phyloP scores from a whole-genome alignment of 1,139 yeast genomes.

The Sugiyamaella pinicola region DNA sequence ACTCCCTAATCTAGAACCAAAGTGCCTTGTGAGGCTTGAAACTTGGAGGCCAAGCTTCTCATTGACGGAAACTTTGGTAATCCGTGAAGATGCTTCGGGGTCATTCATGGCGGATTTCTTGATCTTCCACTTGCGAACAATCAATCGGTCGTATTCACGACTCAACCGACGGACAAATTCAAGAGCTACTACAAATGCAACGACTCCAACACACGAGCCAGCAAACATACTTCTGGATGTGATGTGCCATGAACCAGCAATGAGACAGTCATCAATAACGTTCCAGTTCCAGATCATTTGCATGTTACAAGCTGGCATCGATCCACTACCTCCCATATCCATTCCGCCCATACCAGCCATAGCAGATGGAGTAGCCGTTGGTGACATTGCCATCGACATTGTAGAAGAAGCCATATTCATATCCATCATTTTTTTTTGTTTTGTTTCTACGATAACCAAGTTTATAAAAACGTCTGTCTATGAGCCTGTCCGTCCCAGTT shows the following conservation, averaged over 20 bases:
- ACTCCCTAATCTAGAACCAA: constrained; percentile 8
- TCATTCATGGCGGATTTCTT: constrained; percentile 7
- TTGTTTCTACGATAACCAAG: no score
- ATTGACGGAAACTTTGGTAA: neutral
- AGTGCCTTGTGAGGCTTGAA: neutral
- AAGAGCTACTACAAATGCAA: constrained; percentile 56
- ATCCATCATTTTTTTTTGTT: no score
- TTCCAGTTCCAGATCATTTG: constrained; percentile 60
- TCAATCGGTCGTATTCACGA: constrained; percentile 55
- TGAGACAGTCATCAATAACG: constrained; percentile 64
- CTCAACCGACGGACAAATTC: constrained; percentile 60
- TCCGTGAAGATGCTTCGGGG: neutral
- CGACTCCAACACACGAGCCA: constrained; percentile 69
- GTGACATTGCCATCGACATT: constrained; percentile 19
- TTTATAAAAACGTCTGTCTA: no score
- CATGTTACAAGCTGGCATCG: constrained; percentile 35
- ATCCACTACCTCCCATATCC: constrained; percentile 28
- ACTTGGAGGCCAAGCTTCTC: constrained; percentile 13
- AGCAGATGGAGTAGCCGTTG: constrained; percentile 4
- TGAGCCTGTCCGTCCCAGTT: no score
- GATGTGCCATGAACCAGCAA: constrained; percentile 67
- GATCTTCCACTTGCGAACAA: constrained; percentile 39
- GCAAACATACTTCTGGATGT: constrained; percentile 63
- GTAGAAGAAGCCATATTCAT: constrained; percentile 13
- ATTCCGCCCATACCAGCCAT: constrained; percentile 26